These are phyloP conservation scores for Brassica juncea DNA, from an alignment of 345 rosid species.

Conservation along the genomic window DNA sequence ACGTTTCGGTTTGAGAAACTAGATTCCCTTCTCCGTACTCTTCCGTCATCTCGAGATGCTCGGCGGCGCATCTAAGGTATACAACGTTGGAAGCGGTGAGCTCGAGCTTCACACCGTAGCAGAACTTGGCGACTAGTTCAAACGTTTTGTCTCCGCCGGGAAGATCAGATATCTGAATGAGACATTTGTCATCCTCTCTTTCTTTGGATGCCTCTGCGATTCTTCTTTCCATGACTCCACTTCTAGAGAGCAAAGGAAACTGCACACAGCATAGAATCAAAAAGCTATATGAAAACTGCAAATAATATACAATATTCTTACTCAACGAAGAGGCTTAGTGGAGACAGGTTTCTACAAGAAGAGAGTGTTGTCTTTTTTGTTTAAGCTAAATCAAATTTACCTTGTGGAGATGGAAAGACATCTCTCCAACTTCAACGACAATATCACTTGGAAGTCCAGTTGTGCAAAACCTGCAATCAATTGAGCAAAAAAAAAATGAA, in stretches of 20 bases:
- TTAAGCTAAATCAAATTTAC: constrained; percentile 44
- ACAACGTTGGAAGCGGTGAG: constrained; percentile 88
- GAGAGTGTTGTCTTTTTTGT: constrained; percentile 5
- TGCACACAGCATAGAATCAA: constrained; percentile 40
- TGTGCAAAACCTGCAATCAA: constrained; percentile 83
- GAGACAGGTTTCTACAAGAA: constrained; percentile 4
- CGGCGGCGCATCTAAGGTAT: constrained; percentile 80
- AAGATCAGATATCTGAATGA: constrained; percentile 57
- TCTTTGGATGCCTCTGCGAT: constrained; percentile 79
- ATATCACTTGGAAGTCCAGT: constrained; percentile 95
- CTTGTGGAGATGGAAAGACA: constrained; percentile 99
- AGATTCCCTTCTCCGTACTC: constrained; percentile 95
- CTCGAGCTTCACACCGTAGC: constrained; percentile 97
- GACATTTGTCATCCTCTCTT: constrained; percentile 63
- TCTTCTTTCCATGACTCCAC: constrained; percentile 86
- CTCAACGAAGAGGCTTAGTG: neutral
- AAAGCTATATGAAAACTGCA: constrained; percentile 22
- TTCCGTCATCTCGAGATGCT: constrained; percentile 88
- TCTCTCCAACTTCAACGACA: constrained; percentile 85
- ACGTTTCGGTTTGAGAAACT: constrained; percentile 64
- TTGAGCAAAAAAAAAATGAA: neutral
- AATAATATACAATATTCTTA: neutral
- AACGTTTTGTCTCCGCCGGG: constrained; percentile 94
- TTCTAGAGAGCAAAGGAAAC: constrained; percentile 96
- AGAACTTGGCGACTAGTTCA: constrained; percentile 93